Evolutionary conservation across 352 stramenopile genomes (phyloP), one percentile per base, ranked within the genome.

Genomic region (Saprolegnia parasitica): DNA sequence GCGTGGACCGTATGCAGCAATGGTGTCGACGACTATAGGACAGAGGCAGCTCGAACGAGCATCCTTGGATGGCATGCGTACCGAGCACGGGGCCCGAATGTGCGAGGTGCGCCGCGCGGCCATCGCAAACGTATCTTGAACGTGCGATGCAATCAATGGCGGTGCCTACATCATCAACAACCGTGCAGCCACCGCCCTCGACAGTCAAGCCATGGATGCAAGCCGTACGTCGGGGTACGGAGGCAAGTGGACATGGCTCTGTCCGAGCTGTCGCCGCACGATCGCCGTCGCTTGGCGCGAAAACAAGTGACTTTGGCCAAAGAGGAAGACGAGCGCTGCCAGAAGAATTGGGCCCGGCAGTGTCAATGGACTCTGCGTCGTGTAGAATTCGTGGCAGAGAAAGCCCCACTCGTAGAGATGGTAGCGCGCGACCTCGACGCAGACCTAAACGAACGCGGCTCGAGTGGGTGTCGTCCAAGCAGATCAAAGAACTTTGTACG

Each of bases 321-420:
- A 42, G 18, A 67, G 37, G 50, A 56, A 67, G 8, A 42, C 39
- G 10, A 67, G 18, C 18, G 58, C 58, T 18, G 21, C 21, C 42
- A 67, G 35, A 16, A 67, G 32, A 15, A 67, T 32, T 15, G 58
- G n/a, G 16, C 58, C 58, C 13, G 58, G 16, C 18, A 67, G 15
- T 5, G 23, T 42, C 40, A 55, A 8, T 18, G 58, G 37, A 42
- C 21, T 35, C 13, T 40, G 21, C 39, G 29, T 35, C 1, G 42
- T 24, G 52, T 86, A 92, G 57, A 92, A 86, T 0, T 66, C 16
- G 16, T 40, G 40, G 49, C 72, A 86, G 0, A 85, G 76, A 60
- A 90, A 92, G 1, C 82, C 81, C 82, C 82, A 89, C 13, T 87
- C 73, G 67, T 88, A 85, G 10, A 92, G 65, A 29, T 89, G 88